Percentiles rank a stretch among this genome's conserved stretches.
phyloP scores from a whole-genome alignment of 495 filamentous ascomycete species.

The Aspergillus affinis region DNA sequence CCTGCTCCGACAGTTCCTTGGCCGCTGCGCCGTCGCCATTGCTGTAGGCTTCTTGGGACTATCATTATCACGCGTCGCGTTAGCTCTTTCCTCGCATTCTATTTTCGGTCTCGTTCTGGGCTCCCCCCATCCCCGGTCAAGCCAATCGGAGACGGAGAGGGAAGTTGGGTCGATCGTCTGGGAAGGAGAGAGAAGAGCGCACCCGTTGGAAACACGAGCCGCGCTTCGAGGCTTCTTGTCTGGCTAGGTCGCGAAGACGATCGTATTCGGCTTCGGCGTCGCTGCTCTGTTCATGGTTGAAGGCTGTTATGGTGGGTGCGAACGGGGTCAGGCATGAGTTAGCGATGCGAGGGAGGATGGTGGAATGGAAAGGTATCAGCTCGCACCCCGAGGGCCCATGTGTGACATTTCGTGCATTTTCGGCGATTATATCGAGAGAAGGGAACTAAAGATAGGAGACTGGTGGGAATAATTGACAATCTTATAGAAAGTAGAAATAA shows the following conservation, averaged over 20 bases:
- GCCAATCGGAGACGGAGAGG: slow-evolving; percentile 5
- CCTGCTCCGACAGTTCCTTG: slow-evolving; percentile 78
- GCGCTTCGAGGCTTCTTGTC: slow-evolving; percentile 73
- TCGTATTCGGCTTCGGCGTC: slow-evolving; percentile 87
- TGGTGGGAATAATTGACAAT: background rate
- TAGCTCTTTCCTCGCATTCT: background rate
- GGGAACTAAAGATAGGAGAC: slow-evolving; percentile 2
- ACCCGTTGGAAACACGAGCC: slow-evolving; percentile 72
- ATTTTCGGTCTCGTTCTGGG: background rate
- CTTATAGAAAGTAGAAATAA: background rate
- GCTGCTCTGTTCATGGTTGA: slow-evolving; percentile 69
- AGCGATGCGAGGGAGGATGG: background rate
- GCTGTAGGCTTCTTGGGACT: slow-evolving; percentile 79
- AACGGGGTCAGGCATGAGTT: slow-evolving; percentile 2
- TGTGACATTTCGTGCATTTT: slow-evolving; percentile 66
- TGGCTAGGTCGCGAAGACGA: slow-evolving; percentile 80
- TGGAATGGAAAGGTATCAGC: slow-evolving; percentile 2
- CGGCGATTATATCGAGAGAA: background rate
- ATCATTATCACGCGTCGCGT: slow-evolving; percentile 5
- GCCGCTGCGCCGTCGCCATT: slow-evolving; percentile 76
- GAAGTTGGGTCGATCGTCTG: background rate
- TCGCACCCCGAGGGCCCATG: slow-evolving; percentile 54
- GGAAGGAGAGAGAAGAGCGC: slow-evolving; percentile 19
- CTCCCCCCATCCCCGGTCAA: background rate
- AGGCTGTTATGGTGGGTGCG: slow-evolving; percentile 54